phyloP scores from a whole-genome alignment of 2,329 filamentous ascomycete genomes.

The Fusarium papillatum region DNA sequence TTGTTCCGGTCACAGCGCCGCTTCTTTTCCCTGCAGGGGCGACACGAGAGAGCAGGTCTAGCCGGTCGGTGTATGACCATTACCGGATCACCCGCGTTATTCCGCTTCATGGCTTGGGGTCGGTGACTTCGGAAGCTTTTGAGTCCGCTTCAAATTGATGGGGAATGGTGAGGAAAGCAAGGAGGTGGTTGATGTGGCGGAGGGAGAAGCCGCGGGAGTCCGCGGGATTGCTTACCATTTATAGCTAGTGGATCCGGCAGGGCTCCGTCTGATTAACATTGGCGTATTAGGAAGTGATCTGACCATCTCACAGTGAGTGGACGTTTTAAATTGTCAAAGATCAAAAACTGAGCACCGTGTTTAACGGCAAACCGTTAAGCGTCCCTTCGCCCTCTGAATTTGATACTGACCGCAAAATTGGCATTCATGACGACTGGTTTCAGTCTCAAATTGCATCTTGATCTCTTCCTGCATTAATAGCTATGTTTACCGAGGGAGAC shows the following conservation, averaged over 20 bases:
- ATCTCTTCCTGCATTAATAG: too few species aligned
- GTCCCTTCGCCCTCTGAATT: too few species aligned
- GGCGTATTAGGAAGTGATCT: not conserved
- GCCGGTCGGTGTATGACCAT: not conserved
- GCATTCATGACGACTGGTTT: too few species aligned
- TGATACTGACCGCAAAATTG: too few species aligned
- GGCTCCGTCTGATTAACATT: too few species aligned
- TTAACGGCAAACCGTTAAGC: too few species aligned
- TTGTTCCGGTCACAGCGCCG: not conserved
- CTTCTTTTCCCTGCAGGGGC: conserved; percentile 5
- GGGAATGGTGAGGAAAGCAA: not conserved
- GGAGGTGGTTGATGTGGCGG: not conserved
- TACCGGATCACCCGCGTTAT: not conserved
- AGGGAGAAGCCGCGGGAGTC: not conserved
- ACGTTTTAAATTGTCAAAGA: not conserved
- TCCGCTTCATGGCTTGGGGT: not conserved
- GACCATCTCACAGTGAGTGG: too few species aligned
- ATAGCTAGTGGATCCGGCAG: not conserved
- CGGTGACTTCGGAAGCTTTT: not conserved
- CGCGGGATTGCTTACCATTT: not conserved
- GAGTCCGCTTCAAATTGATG: not conserved
- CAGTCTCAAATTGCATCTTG: too few species aligned
- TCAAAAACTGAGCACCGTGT: too few species aligned
- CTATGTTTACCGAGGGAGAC: too few species aligned
- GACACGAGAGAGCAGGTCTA: not conserved